These are phyloP conservation scores for Rubroboletus satanas DNA, from an alignment of 768 basidiomycete species.

Conservation along the genomic window DNA sequence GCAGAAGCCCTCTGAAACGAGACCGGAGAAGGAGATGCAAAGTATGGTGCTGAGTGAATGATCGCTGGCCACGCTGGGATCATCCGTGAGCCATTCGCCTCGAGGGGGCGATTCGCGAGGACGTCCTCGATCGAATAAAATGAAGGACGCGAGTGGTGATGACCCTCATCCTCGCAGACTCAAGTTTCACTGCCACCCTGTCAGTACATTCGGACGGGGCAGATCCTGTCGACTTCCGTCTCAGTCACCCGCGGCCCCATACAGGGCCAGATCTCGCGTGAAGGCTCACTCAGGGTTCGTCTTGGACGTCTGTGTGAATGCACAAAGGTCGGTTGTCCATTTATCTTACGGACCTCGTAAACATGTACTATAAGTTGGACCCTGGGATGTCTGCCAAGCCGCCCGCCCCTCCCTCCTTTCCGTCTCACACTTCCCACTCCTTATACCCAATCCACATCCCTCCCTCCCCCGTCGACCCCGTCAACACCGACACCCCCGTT, in stretches of 20 bases:
- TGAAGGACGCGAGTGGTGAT: not conserved
- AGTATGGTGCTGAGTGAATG: not conserved
- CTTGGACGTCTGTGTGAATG: conserved; percentile 27
- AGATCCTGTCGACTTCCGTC: not conserved
- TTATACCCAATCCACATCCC: conserved; percentile 22
- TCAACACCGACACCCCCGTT: conserved; percentile 6
- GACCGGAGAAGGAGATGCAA: not conserved
- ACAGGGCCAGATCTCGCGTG: conserved; percentile 4
- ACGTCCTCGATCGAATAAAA: conserved; percentile 8
- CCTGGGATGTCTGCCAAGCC: conserved; percentile 31
- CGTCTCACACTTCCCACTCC: conserved; percentile 26
- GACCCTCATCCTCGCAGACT: not conserved
- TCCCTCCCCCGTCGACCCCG: not conserved
- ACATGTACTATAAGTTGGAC: conserved; percentile 25
- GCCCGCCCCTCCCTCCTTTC: conserved; percentile 38
- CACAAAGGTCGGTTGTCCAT: conserved; percentile 6
- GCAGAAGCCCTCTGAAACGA: not conserved
- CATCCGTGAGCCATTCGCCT: not conserved
- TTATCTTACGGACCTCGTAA: conserved; percentile 10
- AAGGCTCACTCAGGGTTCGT: conserved; percentile 13
- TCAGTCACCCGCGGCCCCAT: not conserved
- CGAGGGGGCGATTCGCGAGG: not conserved
- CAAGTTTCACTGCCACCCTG: not conserved
- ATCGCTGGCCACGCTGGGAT: conserved; percentile 5
- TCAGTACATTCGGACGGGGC: not conserved